Conservation (phyloP, 805 yeast genomes). For the Yueomyces sinensis region DNA sequence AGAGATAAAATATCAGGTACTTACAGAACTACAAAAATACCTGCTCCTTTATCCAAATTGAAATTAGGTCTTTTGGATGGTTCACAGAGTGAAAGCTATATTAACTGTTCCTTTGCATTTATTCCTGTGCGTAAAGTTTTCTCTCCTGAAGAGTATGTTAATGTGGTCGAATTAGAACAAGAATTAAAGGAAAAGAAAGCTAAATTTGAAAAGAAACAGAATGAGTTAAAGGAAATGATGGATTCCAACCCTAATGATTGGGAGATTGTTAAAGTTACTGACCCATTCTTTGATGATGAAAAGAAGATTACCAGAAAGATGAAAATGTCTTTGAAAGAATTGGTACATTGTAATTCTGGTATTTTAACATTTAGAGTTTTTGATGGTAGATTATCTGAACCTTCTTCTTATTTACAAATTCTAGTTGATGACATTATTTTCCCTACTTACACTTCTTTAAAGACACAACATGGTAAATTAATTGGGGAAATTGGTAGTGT, state of each 20-base stretch:
- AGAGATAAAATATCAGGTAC: conserved; percentile 7
- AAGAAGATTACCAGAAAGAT: conserved; percentile 25
- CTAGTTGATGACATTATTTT: conserved; percentile 61
- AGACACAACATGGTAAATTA: conserved; percentile 21
- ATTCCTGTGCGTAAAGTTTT: conserved; percentile 52
- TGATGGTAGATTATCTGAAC: conserved; percentile 38
- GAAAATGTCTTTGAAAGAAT: conserved; percentile 41
- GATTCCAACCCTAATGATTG: conserved; percentile 46
- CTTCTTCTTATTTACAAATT: conserved; percentile 52
- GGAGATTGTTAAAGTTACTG: conserved; percentile 46
- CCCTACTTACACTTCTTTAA: conserved; percentile 41
- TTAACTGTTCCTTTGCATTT: conserved; percentile 47
- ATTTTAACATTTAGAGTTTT: conserved; percentile 51
- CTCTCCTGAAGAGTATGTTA: conserved; percentile 40
- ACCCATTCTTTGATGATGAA: conserved; percentile 27
- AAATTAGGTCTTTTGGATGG: conserved; percentile 22
- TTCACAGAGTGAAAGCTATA: conserved; percentile 37
- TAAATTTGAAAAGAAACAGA: conserved; percentile 31
- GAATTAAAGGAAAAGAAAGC: conserved; percentile 26
- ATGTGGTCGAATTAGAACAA: conserved; percentile 30
- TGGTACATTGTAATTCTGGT: conserved; percentile 51
- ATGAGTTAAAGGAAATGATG: conserved; percentile 35
- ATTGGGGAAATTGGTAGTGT: conserved; percentile 45
- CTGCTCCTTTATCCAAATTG: conserved; percentile 20
- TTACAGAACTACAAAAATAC: conserved; percentile 28